A percentile compares a stretch with the other conserved stretches of the same genome.
Conservation (phyloP, 2,329 filamentous ascomycete genomes). For the Aspergillus novoparasiticus region DNA sequence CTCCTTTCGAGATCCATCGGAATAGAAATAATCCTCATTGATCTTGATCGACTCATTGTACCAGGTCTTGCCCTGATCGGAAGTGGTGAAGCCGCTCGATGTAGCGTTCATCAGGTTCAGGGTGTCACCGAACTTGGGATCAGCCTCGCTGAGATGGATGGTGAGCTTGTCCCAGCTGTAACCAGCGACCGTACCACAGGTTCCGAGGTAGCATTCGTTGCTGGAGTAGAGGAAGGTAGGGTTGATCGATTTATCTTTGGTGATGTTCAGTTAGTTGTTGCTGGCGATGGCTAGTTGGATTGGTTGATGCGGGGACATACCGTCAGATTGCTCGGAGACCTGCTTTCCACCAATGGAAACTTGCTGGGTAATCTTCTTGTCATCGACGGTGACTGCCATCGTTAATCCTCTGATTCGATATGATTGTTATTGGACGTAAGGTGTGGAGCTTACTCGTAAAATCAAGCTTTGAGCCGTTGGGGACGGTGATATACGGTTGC, state of each 20-base stretch:
- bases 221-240: conserved; percentile 14
- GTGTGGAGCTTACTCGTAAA: neutral
- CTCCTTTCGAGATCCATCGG: neutral
- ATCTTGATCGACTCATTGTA: conserved; percentile 2
- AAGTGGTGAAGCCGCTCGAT: neutral
- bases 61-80: neutral
- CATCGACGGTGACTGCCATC: neutral
- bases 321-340: conserved; percentile 10
- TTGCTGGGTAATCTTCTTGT: conserved; percentile 1
- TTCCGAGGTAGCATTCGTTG: conserved; percentile 13
- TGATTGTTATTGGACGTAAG: neutral
- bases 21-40: neutral
- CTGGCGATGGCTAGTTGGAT: rapidly evolving
- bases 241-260: conserved; percentile 4
- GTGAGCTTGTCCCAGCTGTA: conserved; percentile 12
- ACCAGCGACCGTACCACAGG: conserved; percentile 7
- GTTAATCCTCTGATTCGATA: neutral
- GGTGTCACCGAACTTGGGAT: neutral
- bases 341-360: neutral
- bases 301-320: neutral
- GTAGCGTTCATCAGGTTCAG: neutral
- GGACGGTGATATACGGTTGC: neutral
- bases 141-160: conserved; percentile 4
- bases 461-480: neutral
- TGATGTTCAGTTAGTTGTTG: neutral